These are phyloP conservation scores for Eucalyptus tenuipes DNA, from an alignment of 345 rosid genomes.

Conservation along the genomic window DNA sequence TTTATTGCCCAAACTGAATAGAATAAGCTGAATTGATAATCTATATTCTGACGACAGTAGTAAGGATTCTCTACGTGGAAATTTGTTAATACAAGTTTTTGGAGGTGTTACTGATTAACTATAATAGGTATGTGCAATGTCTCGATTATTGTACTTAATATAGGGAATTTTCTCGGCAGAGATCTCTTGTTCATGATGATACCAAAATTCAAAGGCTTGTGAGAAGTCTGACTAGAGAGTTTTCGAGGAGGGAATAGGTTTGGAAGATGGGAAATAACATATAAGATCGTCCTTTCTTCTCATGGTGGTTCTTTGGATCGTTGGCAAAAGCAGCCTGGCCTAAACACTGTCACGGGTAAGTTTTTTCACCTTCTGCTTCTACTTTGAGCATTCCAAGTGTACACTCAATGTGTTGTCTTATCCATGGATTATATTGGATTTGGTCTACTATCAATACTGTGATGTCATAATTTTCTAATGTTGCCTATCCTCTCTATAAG, in stretches of 20 bases:
- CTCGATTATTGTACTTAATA: background rate
- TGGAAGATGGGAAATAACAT: slow-evolving; percentile 73
- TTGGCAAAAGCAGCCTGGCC: slow-evolving; percentile 86
- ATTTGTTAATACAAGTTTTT: background rate
- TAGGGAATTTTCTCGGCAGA: slow-evolving; percentile 15
- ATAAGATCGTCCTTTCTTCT: slow-evolving; percentile 70
- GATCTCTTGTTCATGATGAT: slow-evolving; percentile 13
- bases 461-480: background rate
- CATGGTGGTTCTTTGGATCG: slow-evolving; percentile 84
- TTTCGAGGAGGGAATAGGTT: slow-evolving; percentile 16
- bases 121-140: background rate
- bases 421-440: background rate
- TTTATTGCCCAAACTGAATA: background rate
- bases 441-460: background rate
- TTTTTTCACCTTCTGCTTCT: background rate
- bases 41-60: background rate
- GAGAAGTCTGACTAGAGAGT: slow-evolving; percentile 8
- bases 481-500: background rate
- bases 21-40: background rate
- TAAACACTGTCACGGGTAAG: slow-evolving; percentile 79
- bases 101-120: background rate
- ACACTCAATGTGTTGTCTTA: background rate
- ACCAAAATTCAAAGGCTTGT: slow-evolving; percentile 1
- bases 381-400: background rate
- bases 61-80: background rate